phyloP scores from a whole-genome alignment of 1,139 yeast species.

The Kluyveromyces marxianus region DNA sequence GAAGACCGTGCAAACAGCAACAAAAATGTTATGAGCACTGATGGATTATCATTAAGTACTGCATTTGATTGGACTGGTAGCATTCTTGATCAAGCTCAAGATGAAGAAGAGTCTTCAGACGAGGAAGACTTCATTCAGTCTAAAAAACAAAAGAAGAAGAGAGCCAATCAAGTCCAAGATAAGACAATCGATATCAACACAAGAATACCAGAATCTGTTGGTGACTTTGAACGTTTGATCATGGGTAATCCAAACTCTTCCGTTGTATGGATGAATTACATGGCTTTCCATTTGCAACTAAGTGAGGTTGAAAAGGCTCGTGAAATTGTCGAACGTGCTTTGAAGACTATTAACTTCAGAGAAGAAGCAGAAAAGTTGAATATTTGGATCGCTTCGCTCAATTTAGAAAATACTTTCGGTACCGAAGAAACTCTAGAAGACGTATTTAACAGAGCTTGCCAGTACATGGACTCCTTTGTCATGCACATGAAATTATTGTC shows the following conservation, averaged over 20 bases:
- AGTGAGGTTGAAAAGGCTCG: constrained; percentile 93
- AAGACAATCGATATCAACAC: constrained; percentile 77
- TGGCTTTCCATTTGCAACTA: constrained; percentile 94
- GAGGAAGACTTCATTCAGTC: constrained; percentile 42
- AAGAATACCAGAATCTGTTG: constrained; percentile 82
- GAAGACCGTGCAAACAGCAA: constrained; percentile 11
- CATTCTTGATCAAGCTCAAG: constrained; percentile 70
- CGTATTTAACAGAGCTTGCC: constrained; percentile 74
- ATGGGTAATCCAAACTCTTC: constrained; percentile 93
- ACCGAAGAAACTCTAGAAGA: constrained; percentile 74
- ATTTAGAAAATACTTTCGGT: constrained; percentile 92
- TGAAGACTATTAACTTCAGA: constrained; percentile 81
- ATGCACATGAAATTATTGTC: constrained; percentile 76
- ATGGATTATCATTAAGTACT: constrained; percentile 63
- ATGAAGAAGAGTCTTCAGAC: constrained; percentile 43
- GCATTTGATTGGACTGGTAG: constrained; percentile 95
- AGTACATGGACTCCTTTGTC: constrained; percentile 79
- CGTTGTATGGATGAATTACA: constrained; percentile 92
- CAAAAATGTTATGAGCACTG: constrained; percentile 24
- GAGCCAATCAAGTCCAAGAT: constrained; percentile 54
- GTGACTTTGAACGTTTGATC: constrained; percentile 85
- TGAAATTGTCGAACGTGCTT: constrained; percentile 86
- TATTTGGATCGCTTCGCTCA: constrained; percentile 91
- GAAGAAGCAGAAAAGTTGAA: constrained; percentile 92
- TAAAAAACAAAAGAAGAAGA: constrained; percentile 38